Evolutionary conservation across 805 yeast genomes (phyloP).

Genomic region (Starmerella scarabaei): DNA sequence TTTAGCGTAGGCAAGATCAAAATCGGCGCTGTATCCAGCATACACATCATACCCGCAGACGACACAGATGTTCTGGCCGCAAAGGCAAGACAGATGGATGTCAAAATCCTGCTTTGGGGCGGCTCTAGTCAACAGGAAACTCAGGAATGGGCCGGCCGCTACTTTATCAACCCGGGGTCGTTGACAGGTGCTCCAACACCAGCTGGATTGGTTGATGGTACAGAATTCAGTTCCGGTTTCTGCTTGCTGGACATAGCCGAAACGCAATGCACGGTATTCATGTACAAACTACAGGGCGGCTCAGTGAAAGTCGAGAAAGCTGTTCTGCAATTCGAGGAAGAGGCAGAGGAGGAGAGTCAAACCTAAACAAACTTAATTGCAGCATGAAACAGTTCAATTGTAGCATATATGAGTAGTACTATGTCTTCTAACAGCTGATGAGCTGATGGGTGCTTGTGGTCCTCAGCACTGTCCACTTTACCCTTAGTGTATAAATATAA

Average conservation of each 20-base stretch:
- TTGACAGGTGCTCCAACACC: constrained; percentile 82
- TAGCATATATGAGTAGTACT: too few relatives aligned
- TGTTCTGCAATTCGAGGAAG: constrained; percentile 33
- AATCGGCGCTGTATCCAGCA: constrained; percentile 78
- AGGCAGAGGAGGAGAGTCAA: too few relatives aligned
- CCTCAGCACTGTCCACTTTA: too few relatives aligned
- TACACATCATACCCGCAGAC: constrained; percentile 65
- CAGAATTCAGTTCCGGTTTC: constrained; percentile 62
- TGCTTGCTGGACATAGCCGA: constrained; percentile 81
- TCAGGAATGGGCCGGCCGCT: constrained; percentile 79
- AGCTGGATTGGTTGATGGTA: constrained; percentile 37
- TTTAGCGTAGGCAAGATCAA: constrained; percentile 57
- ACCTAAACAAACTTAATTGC: too few relatives aligned
- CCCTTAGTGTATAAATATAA: too few relatives aligned
- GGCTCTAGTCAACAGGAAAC: constrained; percentile 91
- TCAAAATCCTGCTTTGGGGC: constrained; percentile 83
- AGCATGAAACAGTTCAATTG: too few relatives aligned
- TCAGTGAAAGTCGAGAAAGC: constrained; percentile 88
- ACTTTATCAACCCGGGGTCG: constrained; percentile 93
- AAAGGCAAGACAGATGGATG: constrained; percentile 81
- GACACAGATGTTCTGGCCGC: constrained; percentile 77
- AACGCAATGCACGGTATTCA: constrained; percentile 61
- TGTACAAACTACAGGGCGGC: constrained; percentile 66
- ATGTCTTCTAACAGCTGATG: too few relatives aligned
- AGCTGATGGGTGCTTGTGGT: too few relatives aligned